Evolutionary conservation across 148 eudicot species (phyloP).

Genomic region (Suaeda aralocaspica): DNA sequence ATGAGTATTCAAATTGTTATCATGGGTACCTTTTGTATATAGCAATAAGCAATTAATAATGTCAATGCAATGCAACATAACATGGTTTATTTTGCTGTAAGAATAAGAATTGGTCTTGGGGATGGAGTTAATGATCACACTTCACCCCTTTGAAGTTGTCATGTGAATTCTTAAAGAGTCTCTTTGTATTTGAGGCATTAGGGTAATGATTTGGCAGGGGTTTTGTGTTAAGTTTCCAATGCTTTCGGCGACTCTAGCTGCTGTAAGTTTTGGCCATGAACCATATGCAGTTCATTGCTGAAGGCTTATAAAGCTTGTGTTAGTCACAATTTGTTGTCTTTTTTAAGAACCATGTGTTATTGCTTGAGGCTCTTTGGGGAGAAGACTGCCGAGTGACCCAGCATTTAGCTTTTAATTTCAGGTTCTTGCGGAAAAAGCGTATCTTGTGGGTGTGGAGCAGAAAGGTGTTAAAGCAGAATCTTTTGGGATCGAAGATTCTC

Average conservation of each 20-base stretch:
- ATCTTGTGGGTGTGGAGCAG: conserved; percentile 79
- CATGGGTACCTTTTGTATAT: background rate
- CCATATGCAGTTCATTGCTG: background rate
- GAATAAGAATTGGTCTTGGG: background rate
- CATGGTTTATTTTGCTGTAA: background rate
- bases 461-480: conserved; percentile 54
- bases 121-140: background rate
- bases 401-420: conserved; percentile 28
- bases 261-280: background rate
- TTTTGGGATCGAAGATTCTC: conserved; percentile 88
- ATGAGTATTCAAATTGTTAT: no score
- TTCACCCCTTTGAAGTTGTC: background rate
- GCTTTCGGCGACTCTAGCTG: background rate
- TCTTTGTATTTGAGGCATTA: background rate
- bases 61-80: background rate
- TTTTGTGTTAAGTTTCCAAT: background rate
- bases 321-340: background rate
- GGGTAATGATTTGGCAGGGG: background rate
- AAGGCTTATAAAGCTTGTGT: conserved; percentile 1
- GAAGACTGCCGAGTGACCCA: background rate
- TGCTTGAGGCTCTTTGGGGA: conserved; percentile 8
- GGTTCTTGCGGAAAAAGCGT: conserved; percentile 90
- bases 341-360: background rate
- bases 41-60: background rate
- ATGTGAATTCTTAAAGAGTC: background rate